Base-by-base conservation (phyloP, 2,329 filamentous ascomycete genomes). In the Aspergillus puulaauensis region DNA sequence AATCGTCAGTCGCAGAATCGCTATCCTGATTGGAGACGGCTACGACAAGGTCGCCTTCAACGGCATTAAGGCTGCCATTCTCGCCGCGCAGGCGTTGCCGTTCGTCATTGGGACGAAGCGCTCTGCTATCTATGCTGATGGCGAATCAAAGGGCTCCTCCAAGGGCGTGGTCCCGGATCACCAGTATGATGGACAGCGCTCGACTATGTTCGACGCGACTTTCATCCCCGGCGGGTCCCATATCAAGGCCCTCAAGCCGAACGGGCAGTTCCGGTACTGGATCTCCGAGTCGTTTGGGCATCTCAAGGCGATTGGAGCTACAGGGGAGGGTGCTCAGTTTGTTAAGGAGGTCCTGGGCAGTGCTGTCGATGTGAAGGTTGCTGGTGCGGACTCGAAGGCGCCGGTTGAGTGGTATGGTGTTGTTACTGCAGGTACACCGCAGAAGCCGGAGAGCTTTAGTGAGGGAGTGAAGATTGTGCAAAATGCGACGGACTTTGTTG, bases 261-360 rank as follows among this genome's bases (percentile, higher is more conserved):
- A 83, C 61, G 90, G 90, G 0, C 86, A 90, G 15, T 89, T 88
- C 0, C 72, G 90, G 7, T 88, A 93, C 76, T 93, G 88, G 85
- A 77, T 93, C 2, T 83, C 89, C 2, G 90, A 95, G 73, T 88
- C 90, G 0, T 95, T 93, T 63, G 90, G 90, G 0, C 90, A 95
- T 60, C 80, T 93, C 5, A 50, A 55, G 45, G 37, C 53, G 8
- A 12, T 49, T 6, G 52, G 33, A 6, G 52, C 52, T 3, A 55
- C 45, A 8, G 53, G 46, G 3, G 45, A 74, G 55, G 70, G 67
- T 9, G 70, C 73, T 6, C 54, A 65, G 2, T 68, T 74, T 27
- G 70, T 75, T 6, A 57, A 64, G 57, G 57, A 56, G 17, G 52
- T 54, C 3, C 70, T 71, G 45, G 70, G 73, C 19, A 64, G 61